Evolutionary conservation across 1,139 yeast genomes (phyloP), one percentile per base, ranked within the genome.

Genomic region (Magnusiomyces paraingens): DNA sequence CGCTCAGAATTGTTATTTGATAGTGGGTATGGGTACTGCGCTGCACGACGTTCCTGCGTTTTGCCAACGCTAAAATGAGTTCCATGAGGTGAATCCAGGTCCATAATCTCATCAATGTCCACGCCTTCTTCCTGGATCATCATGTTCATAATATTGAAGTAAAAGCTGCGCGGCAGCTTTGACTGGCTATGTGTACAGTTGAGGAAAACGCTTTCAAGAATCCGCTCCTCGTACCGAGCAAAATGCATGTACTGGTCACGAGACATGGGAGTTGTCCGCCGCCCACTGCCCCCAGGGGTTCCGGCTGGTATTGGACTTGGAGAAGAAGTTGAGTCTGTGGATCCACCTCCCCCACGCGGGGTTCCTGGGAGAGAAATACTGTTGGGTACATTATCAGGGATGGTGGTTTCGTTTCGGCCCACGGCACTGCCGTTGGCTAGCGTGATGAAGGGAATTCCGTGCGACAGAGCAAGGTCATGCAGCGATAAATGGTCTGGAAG

Each of bases 191-290:
- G 52, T 11, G 52, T 50, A 15, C 52, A 50, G 43, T 32, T 40
- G 17, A 38, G 26, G 26, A 50, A 29, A 10, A 50, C 42, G 12
- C 39, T 26, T 21, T 50, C 52, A 3, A 50, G 47, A 10, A 18
- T 6, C 20, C 17, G 12, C 20, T 50, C 52, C 47, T 50, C 52
- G 14, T 38, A 32, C 17, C 18, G 20, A 5, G 46, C 36, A 17
- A 50, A 22, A 8, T 46, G 46, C 35, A 39, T 38, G 47, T 50
- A 50, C 20, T 40, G 52, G n/a, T 50, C 49, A 11, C 41, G 29
- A 2, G 45, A 15, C 22, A 50, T 35, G n/a, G 45, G 43, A 10
- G 47, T 52, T 94, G 95, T 43, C 84, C 83, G 38, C 12, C 18
- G 47, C 3, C 11, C 35, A 11, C 17, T 8, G n/a, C 11, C 15